Base-by-base conservation (phyloP, 2,329 filamentous ascomycete species). In the Cryoendolithus antarcticus region DNA sequence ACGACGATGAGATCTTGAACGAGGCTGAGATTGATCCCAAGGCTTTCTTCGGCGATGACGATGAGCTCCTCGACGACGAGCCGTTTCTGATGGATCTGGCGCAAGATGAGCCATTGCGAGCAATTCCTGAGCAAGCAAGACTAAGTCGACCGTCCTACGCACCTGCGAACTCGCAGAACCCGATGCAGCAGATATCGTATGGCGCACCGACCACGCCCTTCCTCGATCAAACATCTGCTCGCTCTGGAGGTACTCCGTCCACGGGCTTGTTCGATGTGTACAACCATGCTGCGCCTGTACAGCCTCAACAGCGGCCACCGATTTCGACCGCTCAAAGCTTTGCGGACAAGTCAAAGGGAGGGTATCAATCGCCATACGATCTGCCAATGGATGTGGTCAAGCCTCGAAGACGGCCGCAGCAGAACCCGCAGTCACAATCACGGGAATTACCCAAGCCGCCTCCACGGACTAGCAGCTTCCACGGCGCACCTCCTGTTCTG, bases 321-420 rank as follows among this genome's bases (percentile, higher is more conserved):
- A 75, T 57, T 21, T 57, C 53, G 32, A 59, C 58, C 29, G 58
- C 65, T 1, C 77, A 93, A 57, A 96, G 89, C 61, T 98, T 94
- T 60, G 85, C 75, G 4, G 82, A 89, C 59, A 93, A 93, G 60
- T 68, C 85, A 3, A 96, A 93, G 62, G 84, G 84, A 40, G 88
- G 89, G 6, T 98, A 98, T 58, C 74, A 81, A 35, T 96, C 89
- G 13, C 91, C 91, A 0, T 98, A 95, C 53, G 91, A 98, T 63
- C 69, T 98, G 12, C 91, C 91, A 3, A 84, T 91, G 62, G 89
- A 95, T 39, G 73, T 98, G 24, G 74, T 82, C 19, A 82, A 81
- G 49, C 77, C 70, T 19, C 81, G 53, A 70, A 77, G 58, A 80
- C 82, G 65, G 41, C 56, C 62, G 35, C 61, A 50, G 37, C 62